Conservation (phyloP, 1,284 basidiomycete genomes). For the Apiotrichum domesticum region DNA sequence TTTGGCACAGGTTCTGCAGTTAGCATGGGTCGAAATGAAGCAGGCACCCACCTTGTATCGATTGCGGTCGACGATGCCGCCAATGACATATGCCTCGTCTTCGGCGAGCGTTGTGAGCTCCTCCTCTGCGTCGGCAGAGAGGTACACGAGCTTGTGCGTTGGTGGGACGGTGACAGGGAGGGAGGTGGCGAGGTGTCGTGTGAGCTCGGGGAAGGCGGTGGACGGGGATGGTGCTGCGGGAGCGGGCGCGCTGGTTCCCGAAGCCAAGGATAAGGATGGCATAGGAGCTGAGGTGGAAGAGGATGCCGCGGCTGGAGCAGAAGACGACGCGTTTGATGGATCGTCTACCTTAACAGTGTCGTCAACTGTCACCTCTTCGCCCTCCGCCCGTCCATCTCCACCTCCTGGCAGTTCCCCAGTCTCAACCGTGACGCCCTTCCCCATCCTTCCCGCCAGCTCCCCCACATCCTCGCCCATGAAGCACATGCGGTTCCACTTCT, state of each 20-base stretch:
- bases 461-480: slow-evolving; percentile 63
- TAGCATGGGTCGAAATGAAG: background rate
- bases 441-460: slow-evolving; percentile 17
- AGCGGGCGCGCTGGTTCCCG: slow-evolving; percentile 13
- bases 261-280: background rate
- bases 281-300: background rate
- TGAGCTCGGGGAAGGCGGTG: background rate
- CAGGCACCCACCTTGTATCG: slow-evolving; percentile 73
- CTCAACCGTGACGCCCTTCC: background rate
- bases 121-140: slow-evolving; percentile 88
- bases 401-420: background rate
- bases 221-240: background rate
- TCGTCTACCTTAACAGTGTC: slow-evolving; percentile 2
- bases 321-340: background rate
- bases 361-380: background rate
- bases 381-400: background rate
- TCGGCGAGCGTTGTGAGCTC: slow-evolving; percentile 73
- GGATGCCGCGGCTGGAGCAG: background rate
- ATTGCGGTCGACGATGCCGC: slow-evolving; percentile 94
- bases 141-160: slow-evolving; percentile 67
- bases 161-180: slow-evolving; percentile 23
- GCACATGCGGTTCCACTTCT: slow-evolving; percentile 64
- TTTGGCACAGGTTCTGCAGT: slow-evolving; percentile 72
- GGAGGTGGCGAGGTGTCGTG: slow-evolving; percentile 11
- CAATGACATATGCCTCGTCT: slow-evolving; percentile 88